Evolutionary conservation across 2,329 filamentous ascomycete species (phyloP).

Genomic region (Cercospora sp.): DNA sequence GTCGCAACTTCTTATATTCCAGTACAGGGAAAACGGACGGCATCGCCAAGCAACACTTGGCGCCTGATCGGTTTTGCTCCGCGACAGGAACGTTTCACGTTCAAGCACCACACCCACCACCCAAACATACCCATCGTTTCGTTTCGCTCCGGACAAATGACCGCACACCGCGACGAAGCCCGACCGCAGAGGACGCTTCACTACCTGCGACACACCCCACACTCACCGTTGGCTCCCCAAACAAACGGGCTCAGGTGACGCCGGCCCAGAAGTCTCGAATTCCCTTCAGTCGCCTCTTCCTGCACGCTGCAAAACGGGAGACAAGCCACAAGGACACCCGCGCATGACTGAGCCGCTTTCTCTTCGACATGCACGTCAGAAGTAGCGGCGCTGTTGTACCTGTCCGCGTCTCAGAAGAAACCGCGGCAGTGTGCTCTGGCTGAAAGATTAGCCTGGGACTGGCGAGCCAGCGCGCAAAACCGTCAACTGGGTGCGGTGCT

Average conservation of each 20-base stretch:
- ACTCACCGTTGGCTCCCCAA: not conserved
- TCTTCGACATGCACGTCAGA: not conserved
- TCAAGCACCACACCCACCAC: not conserved
- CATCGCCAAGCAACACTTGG: not conserved
- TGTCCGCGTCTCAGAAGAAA: not conserved
- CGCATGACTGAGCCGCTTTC: not conserved
- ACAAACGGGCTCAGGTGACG: not conserved
- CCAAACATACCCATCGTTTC: not conserved
- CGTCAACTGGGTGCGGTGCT: not conserved
- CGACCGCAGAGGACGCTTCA: not conserved
- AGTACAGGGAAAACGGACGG: no score
- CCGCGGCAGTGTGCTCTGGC: not conserved
- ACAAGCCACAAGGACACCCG: not conserved
- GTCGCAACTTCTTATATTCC: no score
- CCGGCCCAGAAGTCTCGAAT: not conserved
- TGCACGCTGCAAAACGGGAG: not conserved
- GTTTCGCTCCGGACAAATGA: not conserved
- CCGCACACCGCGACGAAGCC: not conserved
- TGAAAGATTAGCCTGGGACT: not conserved
- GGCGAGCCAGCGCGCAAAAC: not conserved
- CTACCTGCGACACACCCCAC: not conserved
- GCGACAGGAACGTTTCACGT: not conserved
- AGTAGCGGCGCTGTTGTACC: not conserved
- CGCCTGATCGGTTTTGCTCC: not conserved
- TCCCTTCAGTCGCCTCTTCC: not conserved